Percentiles rank a stretch among this genome's conserved stretches.
Evolutionary conservation across 2,329 filamentous ascomycete genomes (phyloP).

Genomic region (Cyclaneusma minus): DNA sequence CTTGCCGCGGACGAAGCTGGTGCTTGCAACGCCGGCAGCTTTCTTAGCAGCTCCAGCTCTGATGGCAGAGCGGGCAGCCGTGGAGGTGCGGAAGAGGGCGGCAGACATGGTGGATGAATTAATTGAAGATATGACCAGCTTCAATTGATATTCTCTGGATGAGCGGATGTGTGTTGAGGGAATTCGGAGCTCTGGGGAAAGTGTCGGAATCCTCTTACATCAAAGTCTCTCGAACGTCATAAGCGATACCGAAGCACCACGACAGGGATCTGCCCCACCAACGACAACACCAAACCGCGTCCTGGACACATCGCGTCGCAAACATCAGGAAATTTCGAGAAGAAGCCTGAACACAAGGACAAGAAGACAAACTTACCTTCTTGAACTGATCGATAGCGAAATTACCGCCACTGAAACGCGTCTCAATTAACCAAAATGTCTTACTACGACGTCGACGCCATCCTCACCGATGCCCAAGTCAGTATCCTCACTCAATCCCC

Average conservation of each 20-base stretch:
- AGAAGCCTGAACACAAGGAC: too few species aligned
- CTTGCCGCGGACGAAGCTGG: constrained; percentile 71
- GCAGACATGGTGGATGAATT: constrained; percentile 47
- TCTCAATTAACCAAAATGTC: constrained; percentile 31
- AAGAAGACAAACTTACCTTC: background rate
- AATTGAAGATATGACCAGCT: constrained; percentile 5
- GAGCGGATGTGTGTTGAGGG: too few species aligned
- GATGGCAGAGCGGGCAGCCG: constrained; percentile 53
- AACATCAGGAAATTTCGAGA: too few species aligned
- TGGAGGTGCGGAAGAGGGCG: constrained; percentile 56
- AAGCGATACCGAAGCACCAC: too few species aligned
- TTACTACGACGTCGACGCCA: constrained; percentile 75
- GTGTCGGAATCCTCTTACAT: too few species aligned
- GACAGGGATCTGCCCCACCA: too few species aligned
- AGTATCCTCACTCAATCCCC: constrained; percentile 3
- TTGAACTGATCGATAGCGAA: constrained; percentile 2
- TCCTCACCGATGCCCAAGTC: constrained; percentile 73
- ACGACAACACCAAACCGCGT: too few species aligned
- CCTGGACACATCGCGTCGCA: too few species aligned
- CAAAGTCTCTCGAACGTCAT: too few species aligned
- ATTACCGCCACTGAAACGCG: constrained; percentile 8
- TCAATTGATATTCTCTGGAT: constrained; percentile 6
- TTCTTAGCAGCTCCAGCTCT: constrained; percentile 49
- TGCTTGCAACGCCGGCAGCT: constrained; percentile 51
- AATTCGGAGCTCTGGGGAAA: too few species aligned